phyloP scores from a whole-genome alignment of 1,284 basidiomycete genomes.

The Trametes polyzona region DNA sequence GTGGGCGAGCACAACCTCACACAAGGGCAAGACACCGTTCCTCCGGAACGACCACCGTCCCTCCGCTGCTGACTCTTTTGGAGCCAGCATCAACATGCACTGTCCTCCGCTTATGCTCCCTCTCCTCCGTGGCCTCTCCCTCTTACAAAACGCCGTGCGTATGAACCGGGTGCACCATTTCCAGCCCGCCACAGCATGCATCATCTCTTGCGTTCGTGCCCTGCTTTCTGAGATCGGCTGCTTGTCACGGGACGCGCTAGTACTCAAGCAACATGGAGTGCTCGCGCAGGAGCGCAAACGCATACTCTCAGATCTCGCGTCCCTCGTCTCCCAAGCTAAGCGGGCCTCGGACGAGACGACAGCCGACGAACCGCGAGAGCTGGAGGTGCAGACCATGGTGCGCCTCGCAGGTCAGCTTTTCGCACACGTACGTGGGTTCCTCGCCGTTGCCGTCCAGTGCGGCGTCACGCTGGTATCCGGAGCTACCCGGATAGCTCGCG shows the following conservation, averaged over 20 bases:
- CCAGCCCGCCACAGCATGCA: constrained; percentile 82
- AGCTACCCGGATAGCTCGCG: constrained; percentile 40
- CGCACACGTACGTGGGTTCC: constrained; percentile 69
- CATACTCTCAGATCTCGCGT: constrained; percentile 82
- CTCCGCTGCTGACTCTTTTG: constrained; percentile 48
- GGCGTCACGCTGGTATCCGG: constrained; percentile 76
- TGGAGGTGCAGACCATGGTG: constrained; percentile 75
- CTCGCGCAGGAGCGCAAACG: constrained; percentile 82
- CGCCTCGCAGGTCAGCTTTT: constrained; percentile 76
- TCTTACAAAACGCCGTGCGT: constrained; percentile 85
- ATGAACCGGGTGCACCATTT: constrained; percentile 81
- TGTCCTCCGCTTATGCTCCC: constrained; percentile 77
- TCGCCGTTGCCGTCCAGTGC: constrained; percentile 77
- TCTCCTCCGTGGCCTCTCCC: constrained; percentile 82
- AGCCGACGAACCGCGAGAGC: constrained; percentile 52
- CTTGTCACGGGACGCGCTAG: constrained; percentile 79
- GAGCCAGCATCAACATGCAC: constrained; percentile 56
- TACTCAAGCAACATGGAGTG: constrained; percentile 68
- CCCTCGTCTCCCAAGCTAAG: constrained; percentile 85
- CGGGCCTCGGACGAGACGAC: constrained; percentile 65
- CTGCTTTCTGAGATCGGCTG: constrained; percentile 88
- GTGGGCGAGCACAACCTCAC: constrained; percentile 54
- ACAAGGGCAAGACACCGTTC: constrained; percentile 31
- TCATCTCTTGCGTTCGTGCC: constrained; percentile 94
- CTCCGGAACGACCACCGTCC: constrained; percentile 47